phyloP scores from a whole-genome alignment of 768 basidiomycete species.

The Symmetrospora coprosmae region DNA sequence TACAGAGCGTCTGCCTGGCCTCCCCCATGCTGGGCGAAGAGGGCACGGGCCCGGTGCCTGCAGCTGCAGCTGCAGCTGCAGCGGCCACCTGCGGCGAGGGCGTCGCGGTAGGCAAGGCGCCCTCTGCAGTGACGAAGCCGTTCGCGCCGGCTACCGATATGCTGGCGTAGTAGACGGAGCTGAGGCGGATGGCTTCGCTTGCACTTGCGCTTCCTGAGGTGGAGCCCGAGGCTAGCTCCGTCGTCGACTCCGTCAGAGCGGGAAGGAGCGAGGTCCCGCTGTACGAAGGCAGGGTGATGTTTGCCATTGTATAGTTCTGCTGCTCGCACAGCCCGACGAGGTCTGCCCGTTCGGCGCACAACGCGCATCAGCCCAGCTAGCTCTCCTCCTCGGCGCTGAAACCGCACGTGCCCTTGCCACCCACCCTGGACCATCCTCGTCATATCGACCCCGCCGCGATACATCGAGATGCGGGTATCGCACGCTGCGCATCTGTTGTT shows the following conservation, averaged over 20 bases:
- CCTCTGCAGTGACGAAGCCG: too few species aligned
- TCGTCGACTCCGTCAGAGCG: too few species aligned
- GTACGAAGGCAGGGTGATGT: neutral
- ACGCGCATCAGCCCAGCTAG: neutral
- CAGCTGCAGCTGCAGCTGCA: too few species aligned
- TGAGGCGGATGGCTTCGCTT: neutral
- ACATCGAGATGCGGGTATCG: conserved; percentile 1
- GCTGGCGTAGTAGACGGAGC: conserved; percentile 2
- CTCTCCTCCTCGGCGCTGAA: too few species aligned
- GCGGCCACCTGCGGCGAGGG: too few species aligned
- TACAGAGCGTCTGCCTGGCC: too few species aligned
- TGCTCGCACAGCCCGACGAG: neutral
- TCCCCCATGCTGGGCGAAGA: too few species aligned
- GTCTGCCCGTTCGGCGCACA: neutral
- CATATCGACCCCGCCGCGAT: neutral
- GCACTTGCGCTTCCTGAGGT: neutral
- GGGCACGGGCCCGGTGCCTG: too few species aligned
- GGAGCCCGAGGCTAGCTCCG: too few species aligned
- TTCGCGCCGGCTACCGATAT: too few species aligned
- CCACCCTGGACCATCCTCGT: neutral
- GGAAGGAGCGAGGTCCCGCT: too few species aligned
- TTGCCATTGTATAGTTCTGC: neutral
- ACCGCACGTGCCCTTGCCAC: neutral
- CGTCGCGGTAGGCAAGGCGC: too few species aligned
- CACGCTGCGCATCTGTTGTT: conserved; percentile 1